Conservation (phyloP, 2,329 filamentous ascomycete species). For the Diaporthe citriasiana region DNA sequence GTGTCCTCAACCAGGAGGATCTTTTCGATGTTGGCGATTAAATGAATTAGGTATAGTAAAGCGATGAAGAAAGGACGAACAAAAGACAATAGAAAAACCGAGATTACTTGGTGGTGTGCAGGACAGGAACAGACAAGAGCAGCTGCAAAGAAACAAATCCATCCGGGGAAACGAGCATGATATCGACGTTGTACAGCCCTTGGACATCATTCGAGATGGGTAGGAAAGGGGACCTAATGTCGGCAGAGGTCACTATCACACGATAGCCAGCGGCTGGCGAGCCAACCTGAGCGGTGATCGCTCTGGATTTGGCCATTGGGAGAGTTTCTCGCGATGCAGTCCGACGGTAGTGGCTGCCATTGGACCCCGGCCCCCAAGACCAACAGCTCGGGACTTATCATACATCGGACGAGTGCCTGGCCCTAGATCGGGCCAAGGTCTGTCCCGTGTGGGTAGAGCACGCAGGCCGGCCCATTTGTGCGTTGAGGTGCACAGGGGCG, state of each 20-base stretch:
- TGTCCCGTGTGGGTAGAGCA: constrained; percentile 10
- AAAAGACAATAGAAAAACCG: background rate
- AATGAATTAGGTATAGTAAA: constrained; percentile 38
- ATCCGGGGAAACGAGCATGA: constrained; percentile 15
- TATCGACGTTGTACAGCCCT: constrained; percentile 36
- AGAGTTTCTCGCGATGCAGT: constrained; percentile 16
- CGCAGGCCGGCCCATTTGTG: constrained; percentile 25
- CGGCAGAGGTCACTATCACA: constrained; percentile 43
- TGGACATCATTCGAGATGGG: background rate
- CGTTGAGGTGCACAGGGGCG: constrained; percentile 24
- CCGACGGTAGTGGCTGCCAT: constrained; percentile 8
- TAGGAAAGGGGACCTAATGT: constrained; percentile 24
- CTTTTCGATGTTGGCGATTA: constrained; percentile 33
- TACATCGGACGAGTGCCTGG: constrained; percentile 36
- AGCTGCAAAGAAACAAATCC: constrained; percentile 1
- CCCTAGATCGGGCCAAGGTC: constrained; percentile 13
- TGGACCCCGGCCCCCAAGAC: constrained; percentile 8
- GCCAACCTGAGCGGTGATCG: constrained; percentile 26
- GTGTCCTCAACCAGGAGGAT: constrained; percentile 42
- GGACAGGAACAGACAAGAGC: background rate
- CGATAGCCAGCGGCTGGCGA: constrained; percentile 38
- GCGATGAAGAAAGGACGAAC: background rate
- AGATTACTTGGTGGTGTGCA: background rate
- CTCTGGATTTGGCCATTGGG: constrained; percentile 28
- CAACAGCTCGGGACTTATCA: constrained; percentile 37